phyloP scores from a whole-genome alignment of 176 grass and related monocot species.

The Hyparrhenia diplandra region DNA sequence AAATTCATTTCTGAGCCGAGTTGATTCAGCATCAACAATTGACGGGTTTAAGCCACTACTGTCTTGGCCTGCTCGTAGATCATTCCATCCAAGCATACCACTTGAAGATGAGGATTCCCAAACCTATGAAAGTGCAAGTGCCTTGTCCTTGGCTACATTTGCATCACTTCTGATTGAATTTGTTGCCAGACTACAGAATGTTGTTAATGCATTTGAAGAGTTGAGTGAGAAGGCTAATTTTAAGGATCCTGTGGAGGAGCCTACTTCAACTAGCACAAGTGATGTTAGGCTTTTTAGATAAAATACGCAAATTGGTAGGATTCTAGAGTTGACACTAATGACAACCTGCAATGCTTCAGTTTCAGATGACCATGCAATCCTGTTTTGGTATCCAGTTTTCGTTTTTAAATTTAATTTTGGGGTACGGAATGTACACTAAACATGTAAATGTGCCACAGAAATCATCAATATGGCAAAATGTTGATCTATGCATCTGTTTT shows the following conservation, averaged over 20 bases:
- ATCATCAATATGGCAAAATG: neutral
- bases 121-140: slow-evolving; percentile 94
- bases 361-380: slow-evolving; percentile 18
- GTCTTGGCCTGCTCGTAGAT: slow-evolving; percentile 70
- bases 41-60: slow-evolving; percentile 38
- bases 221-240: slow-evolving; percentile 77
- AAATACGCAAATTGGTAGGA: slow-evolving; percentile 42
- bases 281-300: slow-evolving; percentile 26
- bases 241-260: slow-evolving; percentile 68
- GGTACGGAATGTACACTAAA: slow-evolving; percentile 11
- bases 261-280: slow-evolving; percentile 24
- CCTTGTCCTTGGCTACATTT: slow-evolving; percentile 90
- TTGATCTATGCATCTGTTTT: slow-evolving; percentile 19
- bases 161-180: slow-evolving; percentile 89
- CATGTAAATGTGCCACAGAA: slow-evolving; percentile 15
- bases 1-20: slow-evolving; percentile 44
- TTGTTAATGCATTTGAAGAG: slow-evolving; percentile 88
- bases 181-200: slow-evolving; percentile 87
- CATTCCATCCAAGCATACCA: slow-evolving; percentile 51
- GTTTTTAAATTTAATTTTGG: neutral
- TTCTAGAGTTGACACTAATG: slow-evolving; percentile 40
- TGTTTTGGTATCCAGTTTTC: slow-evolving; percentile 30
- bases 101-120: slow-evolving; percentile 53
- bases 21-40: slow-evolving; percentile 52
- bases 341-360: slow-evolving; percentile 12